Evolutionary conservation across 2,329 filamentous ascomycete species (phyloP), one percentile per base, ranked within the genome.

Genomic region (Pseudogymnoascus verrucosus): DNA sequence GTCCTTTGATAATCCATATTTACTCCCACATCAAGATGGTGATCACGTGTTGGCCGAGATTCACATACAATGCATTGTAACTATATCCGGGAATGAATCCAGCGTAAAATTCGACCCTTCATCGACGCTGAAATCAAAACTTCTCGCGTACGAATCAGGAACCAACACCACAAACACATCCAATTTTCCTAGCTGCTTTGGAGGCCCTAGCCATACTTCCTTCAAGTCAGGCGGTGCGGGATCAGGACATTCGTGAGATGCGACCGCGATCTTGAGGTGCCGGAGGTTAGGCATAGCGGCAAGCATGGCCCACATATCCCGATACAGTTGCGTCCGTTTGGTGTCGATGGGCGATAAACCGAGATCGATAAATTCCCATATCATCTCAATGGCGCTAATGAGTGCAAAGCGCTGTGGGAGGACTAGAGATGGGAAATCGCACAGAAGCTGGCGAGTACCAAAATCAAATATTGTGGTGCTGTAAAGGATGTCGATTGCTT

Each of bases 401-500:
- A 63, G 57, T 51, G 69, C 67, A 54, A 70, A 68, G 23, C 69
- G 69, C 12, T 66, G 65, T 4, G 69, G 67, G 3, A 70, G 61
- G 12, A 68, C 60, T 10, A 64, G 40, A 10, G 65, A 66, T 3
- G 67, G 67, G 34, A 71, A 68, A 23, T 54, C 64, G 19, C 67
- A 68, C n/a, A 69, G 54, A 1, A 47, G 54, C 62, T 69, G 69
- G 47, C 69, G 64, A 47, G 64, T 64, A 14, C 69, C 66, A 28
- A 71, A 70, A n/a, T 71, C 67, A 54, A 71, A 70, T 8, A 51
- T 68, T 34, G 69, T 71, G 51, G 64, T 60, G 14, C 62, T 64
- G 59, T 71, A 71, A n/a, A 71, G 65, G 4, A 70, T 60, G 12
- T 63, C 16, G 12, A 70, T 65, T 57, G 68, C 67, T 36, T 69